Conservation (phyloP, 371 early-diverging fungal species). For the Mucor circinelloides region DNA sequence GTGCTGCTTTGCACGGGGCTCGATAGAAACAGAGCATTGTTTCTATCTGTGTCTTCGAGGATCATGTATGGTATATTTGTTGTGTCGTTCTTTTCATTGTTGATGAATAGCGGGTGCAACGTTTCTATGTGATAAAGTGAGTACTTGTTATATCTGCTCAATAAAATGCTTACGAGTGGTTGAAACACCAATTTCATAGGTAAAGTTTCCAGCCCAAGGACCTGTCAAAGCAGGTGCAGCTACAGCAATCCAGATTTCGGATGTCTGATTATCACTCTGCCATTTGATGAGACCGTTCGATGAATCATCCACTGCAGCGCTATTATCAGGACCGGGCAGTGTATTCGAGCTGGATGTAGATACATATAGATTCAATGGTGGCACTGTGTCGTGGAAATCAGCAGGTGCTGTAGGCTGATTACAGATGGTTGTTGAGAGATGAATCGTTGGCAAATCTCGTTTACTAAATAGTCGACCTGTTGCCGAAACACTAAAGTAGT, state of each 20-base stretch:
- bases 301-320: constrained; percentile 29
- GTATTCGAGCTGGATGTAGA: constrained; percentile 46
- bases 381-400: constrained; percentile 28
- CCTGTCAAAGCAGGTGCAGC: constrained; percentile 40
- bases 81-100: constrained; percentile 12
- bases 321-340: constrained; percentile 50
- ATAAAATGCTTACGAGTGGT: constrained; percentile 44
- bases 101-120: constrained; percentile 31
- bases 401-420: constrained; percentile 38
- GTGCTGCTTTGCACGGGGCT: constrained; percentile 29
- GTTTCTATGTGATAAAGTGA: constrained; percentile 17
- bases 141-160: background rate
- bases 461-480: constrained; percentile 12
- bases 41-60: constrained; percentile 60
- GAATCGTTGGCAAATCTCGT: constrained; percentile 24
- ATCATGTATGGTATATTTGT: constrained; percentile 33
- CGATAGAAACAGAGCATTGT: constrained; percentile 55
- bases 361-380: constrained; percentile 45
- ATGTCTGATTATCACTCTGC: constrained; percentile 22
- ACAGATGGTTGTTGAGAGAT: constrained; percentile 37
- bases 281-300: constrained; percentile 37
- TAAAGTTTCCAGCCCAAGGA: constrained; percentile 54
- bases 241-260: constrained; percentile 47
- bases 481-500: constrained; percentile 20
- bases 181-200: constrained; percentile 58